Percentiles rank a stretch among this genome's conserved stretches.
Conservation (phyloP, 2,329 filamentous ascomycete genomes). For the Lachnellula willkommii region DNA sequence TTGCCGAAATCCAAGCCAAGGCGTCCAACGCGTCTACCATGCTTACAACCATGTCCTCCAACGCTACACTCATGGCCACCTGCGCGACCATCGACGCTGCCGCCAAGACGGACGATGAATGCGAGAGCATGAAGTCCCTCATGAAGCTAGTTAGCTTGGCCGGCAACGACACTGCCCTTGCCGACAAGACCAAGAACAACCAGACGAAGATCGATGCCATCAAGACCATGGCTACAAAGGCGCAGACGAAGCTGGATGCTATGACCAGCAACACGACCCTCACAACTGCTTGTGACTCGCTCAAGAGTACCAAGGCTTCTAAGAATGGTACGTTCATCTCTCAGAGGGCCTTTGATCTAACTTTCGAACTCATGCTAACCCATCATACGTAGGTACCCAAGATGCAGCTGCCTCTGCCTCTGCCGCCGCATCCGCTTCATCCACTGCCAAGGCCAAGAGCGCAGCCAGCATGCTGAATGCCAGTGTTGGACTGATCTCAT, state of each 20-base stretch:
- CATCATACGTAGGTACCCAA: slow-evolving; percentile 3
- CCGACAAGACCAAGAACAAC: slow-evolving; percentile 33
- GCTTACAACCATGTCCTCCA: slow-evolving; percentile 32
- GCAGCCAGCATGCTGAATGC: slow-evolving; percentile 12
- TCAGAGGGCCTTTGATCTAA: not conserved
- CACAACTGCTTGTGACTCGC: slow-evolving; percentile 10
- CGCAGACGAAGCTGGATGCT: slow-evolving; percentile 27
- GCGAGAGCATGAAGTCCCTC: slow-evolving; percentile 27
- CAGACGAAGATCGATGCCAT: slow-evolving; percentile 32
- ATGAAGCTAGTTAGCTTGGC: slow-evolving; percentile 25
- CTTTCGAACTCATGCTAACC: not conserved
- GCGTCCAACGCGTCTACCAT: slow-evolving; percentile 28
- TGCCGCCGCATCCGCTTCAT: slow-evolving; percentile 2
- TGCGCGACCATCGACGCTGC: slow-evolving; percentile 33
- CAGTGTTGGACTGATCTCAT: slow-evolving; percentile 14
- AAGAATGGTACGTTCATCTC: slow-evolving; percentile 8
- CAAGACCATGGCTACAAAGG: slow-evolving; percentile 30
- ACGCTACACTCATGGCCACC: slow-evolving; percentile 33
- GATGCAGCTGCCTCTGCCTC: slow-evolving; percentile 12
- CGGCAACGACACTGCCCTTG: slow-evolving; percentile 30
- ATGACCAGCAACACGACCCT: slow-evolving; percentile 35
- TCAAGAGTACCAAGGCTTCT: slow-evolving; percentile 3
- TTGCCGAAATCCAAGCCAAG: slow-evolving; percentile 35
- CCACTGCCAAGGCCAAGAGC: slow-evolving; percentile 8
- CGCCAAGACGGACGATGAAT: slow-evolving; percentile 27